Percentiles rank a stretch among this genome's conserved stretches.
These are phyloP conservation scores for Phytophthora podocarpi DNA, from an alignment of 352 stramenopile genomes.

Conservation along the genomic window DNA sequence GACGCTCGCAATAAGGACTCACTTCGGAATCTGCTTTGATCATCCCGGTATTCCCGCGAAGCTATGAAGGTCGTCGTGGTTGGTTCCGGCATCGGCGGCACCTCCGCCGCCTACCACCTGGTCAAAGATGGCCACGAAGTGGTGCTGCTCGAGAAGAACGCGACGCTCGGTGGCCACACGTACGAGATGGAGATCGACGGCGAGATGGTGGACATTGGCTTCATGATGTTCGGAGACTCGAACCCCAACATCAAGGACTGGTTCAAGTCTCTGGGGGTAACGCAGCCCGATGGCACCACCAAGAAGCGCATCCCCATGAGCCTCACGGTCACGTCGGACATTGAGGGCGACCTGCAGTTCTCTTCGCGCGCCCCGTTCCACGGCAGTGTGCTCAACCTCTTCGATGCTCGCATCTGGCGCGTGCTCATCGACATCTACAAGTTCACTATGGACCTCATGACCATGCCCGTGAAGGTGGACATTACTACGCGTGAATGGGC, in stretches of 20 bases:
- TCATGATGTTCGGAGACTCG: slow-evolving; percentile 92
- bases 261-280: slow-evolving; percentile 88
- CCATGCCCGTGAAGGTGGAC: slow-evolving; percentile 75
- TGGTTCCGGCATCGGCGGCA: slow-evolving; percentile 83
- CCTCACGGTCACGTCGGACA: slow-evolving; percentile 83
- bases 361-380: slow-evolving; percentile 82
- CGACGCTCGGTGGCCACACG: slow-evolving; percentile 79
- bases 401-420: slow-evolving; percentile 81
- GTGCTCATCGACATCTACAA: slow-evolving; percentile 88
- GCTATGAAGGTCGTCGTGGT: slow-evolving; percentile 88
- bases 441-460: slow-evolving; percentile 89
- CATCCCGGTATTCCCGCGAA: background rate
- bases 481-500: slow-evolving; percentile 84
- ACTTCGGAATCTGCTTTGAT: slow-evolving; percentile 17
- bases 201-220: slow-evolving; percentile 86
- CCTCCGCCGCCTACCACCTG: slow-evolving; percentile 83
- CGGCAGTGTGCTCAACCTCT: slow-evolving; percentile 63
- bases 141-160: slow-evolving; percentile 82
- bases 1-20: slow-evolving; percentile 17
- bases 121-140: slow-evolving; percentile 87
- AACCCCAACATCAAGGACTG: slow-evolving; percentile 92
- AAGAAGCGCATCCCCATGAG: slow-evolving; percentile 90
- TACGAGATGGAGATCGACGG: slow-evolving; percentile 89
- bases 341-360: slow-evolving; percentile 84
- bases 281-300: slow-evolving; percentile 83